Base-by-base conservation (phyloP, 768 basidiomycete genomes). In the Russula sp. region DNA sequence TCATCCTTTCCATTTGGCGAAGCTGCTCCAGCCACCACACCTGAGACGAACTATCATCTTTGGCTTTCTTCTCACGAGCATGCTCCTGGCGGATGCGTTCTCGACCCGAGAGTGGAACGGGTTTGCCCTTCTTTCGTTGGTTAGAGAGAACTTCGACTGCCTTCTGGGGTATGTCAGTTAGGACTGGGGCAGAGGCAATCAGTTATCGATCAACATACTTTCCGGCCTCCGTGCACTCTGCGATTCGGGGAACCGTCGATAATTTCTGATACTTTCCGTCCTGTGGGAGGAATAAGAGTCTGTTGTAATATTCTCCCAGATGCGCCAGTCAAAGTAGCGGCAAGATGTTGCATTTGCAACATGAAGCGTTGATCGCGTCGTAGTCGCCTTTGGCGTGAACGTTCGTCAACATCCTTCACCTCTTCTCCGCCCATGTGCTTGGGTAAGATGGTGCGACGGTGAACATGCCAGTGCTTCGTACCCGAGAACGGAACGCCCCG, bases 251-350 rank as follows among this genome's bases (percentile, higher is more conserved):
- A 10, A 16, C 51, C 47, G 32, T 43, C 25, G 20, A 25, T 20
- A 5, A 62, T 58, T 43, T 65, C 55, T 52, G 58, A 63, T 38
- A 63, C 56, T 20, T 59, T 56, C 32, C 47, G 60, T 49, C 76
- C 70, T 9, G 76, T 77, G 1, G 77, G 65, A 0, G 76, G 73
- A 60, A 88, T 87, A n/a, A 78, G 74, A 36, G 83, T 77, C 55
- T 78, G 79, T 66, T 81, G 75, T 32, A 88, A 71, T 7, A 71
- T 70, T 1, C 73, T 75, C 1, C 87, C 87, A 0, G 76, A 76
- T 6, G 85, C 85, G 0, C 87, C 87, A 0, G 83, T 85, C 59
- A 88, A 69, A 0, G 84, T 85, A 42, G 78, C 79, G 10, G 87
- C 86, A 47, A 83, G 81, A 55, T 76, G 72, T 55, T 84, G 83